Conservation (phyloP, 1,284 basidiomycete genomes). For the Jaminaea rosea region DNA sequence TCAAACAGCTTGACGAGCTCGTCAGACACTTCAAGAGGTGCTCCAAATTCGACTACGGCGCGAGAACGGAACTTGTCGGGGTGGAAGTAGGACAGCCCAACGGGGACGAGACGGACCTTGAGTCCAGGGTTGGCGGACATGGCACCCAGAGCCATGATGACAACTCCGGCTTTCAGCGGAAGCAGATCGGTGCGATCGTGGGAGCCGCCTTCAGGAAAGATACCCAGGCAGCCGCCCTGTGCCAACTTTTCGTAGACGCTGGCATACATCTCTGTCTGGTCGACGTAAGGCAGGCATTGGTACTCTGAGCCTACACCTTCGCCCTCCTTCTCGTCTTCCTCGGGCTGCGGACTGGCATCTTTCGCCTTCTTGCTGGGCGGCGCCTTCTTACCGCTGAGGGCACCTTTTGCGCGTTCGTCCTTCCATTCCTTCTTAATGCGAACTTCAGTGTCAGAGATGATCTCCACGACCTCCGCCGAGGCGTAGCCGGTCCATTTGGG, state of each 20-base stretch:
- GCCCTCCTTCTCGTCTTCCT: constrained; percentile 5
- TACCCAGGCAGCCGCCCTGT: constrained; percentile 64
- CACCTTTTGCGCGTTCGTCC: constrained; percentile 40
- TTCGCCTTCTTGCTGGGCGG: constrained; percentile 13
- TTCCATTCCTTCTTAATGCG: constrained; percentile 75
- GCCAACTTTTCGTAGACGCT: constrained; percentile 82
- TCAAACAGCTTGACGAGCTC: constrained; percentile 85
- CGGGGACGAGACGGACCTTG: constrained; percentile 44
- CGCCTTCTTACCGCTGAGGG: constrained; percentile 30
- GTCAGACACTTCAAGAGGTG: constrained; percentile 74
- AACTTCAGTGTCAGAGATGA: constrained; percentile 76
- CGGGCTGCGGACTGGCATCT: constrained; percentile 1
- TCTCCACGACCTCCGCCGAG: constrained; percentile 73
- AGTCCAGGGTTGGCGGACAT: constrained; percentile 44
- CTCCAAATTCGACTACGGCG: constrained; percentile 88
- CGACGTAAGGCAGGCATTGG: constrained; percentile 53
- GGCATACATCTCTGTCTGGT: constrained; percentile 90
- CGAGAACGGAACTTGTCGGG: constrained; percentile 47
- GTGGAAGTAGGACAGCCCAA: constrained; percentile 47
- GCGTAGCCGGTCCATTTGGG: constrained; percentile 71
- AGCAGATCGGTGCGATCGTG: constrained; percentile 47
- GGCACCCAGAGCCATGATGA: constrained; percentile 48
- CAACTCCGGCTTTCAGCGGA: constrained; percentile 45
- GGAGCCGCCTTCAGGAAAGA: constrained; percentile 43
- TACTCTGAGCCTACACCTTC: constrained; percentile 25